phyloP scores from a whole-genome alignment of 208 protist species.

The Entamoeba dispar region DNA sequence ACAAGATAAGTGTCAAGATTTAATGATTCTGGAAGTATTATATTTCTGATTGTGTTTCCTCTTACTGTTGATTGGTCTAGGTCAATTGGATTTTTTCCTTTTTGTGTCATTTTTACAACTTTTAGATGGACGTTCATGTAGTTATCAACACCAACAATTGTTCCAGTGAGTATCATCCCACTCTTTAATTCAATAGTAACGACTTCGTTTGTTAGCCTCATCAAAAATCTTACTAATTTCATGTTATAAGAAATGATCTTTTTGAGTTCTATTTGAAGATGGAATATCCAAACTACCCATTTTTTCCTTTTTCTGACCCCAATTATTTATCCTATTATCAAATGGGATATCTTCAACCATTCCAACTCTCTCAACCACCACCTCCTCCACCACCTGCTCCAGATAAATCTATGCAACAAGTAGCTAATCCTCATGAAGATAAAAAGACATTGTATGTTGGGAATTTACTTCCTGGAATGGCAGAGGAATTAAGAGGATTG shows the following conservation, averaged over 20 bases:
- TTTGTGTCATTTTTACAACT: neutral
- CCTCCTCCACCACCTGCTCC: neutral
- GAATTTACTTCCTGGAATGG: neutral
- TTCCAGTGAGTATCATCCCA: conserved; percentile 73
- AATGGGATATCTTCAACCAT: neutral
- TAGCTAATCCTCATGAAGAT: neutral
- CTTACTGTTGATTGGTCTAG: neutral
- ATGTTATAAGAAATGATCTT: neutral
- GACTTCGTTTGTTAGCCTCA: conserved; percentile 71
- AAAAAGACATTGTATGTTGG: neutral
- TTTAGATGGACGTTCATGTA: conserved; percentile 13
- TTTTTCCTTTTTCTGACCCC: neutral
- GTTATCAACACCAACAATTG: conserved; percentile 22
- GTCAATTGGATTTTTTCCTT: neutral
- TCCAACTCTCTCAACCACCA: neutral
- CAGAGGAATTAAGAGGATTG: neutral
- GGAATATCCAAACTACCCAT: neutral
- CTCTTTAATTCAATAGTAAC: conserved; percentile 95
- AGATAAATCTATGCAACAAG: neutral
- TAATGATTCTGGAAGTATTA: conserved; percentile 11
- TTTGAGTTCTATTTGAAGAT: neutral
- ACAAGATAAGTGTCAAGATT: conserved; percentile 12
- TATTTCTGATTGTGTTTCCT: conserved; percentile 12
- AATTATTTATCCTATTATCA: neutral
- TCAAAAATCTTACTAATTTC: neutral